These are phyloP conservation scores for Rauvolfia tetraphylla DNA, from an alignment of 257 asterid genomes.

Conservation along the genomic window DNA sequence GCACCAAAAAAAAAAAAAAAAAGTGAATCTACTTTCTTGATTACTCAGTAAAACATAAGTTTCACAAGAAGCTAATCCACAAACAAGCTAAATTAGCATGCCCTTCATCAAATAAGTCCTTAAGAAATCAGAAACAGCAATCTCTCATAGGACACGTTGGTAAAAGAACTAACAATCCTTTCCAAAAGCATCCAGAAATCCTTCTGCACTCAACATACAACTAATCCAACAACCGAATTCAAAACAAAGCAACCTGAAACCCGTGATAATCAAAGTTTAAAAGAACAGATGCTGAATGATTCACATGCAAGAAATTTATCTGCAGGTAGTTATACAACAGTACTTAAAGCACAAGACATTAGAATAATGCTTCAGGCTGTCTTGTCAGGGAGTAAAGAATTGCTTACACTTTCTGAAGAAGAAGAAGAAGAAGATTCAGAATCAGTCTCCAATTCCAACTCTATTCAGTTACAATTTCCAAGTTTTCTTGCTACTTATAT, in stretches of 20 bases:
- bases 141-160: background rate
- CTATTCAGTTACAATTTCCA: background rate
- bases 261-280: background rate
- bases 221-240: background rate
- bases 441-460: background rate
- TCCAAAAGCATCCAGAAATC: background rate
- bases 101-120: background rate
- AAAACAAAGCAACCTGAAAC: background rate
- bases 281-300: too few species aligned
- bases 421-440: background rate
- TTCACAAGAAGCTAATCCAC: background rate
- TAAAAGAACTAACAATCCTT: too few species aligned
- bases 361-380: background rate
- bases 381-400: background rate
- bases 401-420: conserved; percentile 5
- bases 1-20: too few species aligned
- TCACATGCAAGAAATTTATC: background rate
- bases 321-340: background rate
- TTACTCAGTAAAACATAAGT: background rate
- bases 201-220: background rate
- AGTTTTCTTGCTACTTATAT: background rate
- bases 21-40: background rate
- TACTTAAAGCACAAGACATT: background rate
- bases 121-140: background rate
- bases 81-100: background rate